Base-by-base conservation (phyloP, 257 asterid species). In the Przewalskia tangutica region DNA sequence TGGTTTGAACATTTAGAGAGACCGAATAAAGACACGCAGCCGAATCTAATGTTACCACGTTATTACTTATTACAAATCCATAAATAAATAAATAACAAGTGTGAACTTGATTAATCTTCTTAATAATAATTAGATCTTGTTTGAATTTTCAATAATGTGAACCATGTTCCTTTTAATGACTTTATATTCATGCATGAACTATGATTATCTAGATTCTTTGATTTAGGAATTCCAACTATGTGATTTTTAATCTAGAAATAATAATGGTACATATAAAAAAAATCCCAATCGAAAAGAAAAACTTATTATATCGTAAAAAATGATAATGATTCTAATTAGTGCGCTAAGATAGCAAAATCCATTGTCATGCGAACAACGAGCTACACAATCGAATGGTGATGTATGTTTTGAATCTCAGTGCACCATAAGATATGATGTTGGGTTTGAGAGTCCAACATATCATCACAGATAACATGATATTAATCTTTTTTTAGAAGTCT, bases 101-200 rank as follows among this genome's bases (percentile, higher is more conserved):
- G 62, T 23, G 80, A 75, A 75, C 44, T 75, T 75, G 80, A 38
- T 38, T 38, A 75, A 75, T 48, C 38, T 36, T 66, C 76, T 66
- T 66, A 66, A 36, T 38, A 66, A 66, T 66, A 66, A 66, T 75
- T 75, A 75, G 18, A 32, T 51, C 23, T 75, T 42, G 58, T 75
- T 75, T 75, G 62, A 75, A 75, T 75, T 75, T 75, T 75, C 80
- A 75, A 75, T 75, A 50, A 75, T 75, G 80, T 50, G 36, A 75
- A 75, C 80, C 80, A 75, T 75, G 80, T 75, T 75, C 62, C 62
- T 75, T 48, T 0, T 75, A 14, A 75, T 75, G 62, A 75, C 27
- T 75, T 13, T 13, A 27, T 73, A 20, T 73, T 46, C 3, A 73
- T 73, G 13, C n/a, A 27, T 71, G 34, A 16, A 73, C 38, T 73